Percentiles rank a stretch among this genome's conserved stretches.
Evolutionary conservation across 371 early-diverging fungal genomes (phyloP).

Genomic region (Mortierella sp.): DNA sequence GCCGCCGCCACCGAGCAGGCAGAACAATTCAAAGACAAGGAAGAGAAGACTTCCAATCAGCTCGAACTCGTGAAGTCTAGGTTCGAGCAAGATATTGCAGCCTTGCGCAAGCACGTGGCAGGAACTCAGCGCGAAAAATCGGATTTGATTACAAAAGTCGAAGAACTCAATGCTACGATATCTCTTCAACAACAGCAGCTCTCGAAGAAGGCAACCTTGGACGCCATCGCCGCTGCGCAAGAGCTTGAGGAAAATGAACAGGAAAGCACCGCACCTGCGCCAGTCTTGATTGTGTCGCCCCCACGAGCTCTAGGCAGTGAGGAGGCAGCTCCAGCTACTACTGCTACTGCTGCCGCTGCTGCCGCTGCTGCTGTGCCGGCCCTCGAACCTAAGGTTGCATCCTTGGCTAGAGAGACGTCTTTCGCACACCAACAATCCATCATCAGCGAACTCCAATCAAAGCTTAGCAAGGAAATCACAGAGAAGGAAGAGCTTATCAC

Average conservation of each 20-base stretch:
- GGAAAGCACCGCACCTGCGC: slow-evolving; percentile 13
- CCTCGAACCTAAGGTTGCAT: slow-evolving; percentile 40
- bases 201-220: slow-evolving; percentile 42
- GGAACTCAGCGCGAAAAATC: slow-evolving; percentile 77
- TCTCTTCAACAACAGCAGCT: slow-evolving; percentile 31
- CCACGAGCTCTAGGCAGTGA: slow-evolving; percentile 6
- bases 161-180: slow-evolving; percentile 64
- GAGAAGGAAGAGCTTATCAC: slow-evolving; percentile 40
- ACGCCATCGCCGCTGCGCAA: slow-evolving; percentile 39
- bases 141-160: slow-evolving; percentile 67
- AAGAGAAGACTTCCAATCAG: slow-evolving; percentile 68
- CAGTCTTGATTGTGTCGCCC: slow-evolving; percentile 37
- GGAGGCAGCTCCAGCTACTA: slow-evolving; percentile 15
- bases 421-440: slow-evolving; percentile 53
- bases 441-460: slow-evolving; percentile 51
- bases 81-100: slow-evolving; percentile 76
- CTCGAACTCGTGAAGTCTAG: slow-evolving; percentile 68
- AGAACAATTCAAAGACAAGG: slow-evolving; percentile 74
- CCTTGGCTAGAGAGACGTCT: slow-evolving; percentile 55
- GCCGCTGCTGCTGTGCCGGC: not conserved
- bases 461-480: slow-evolving; percentile 41
- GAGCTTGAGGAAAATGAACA: slow-evolving; percentile 25
- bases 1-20: slow-evolving; percentile 68
- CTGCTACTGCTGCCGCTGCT: not conserved
- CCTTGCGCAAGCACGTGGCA: slow-evolving; percentile 70